Evolutionary conservation across 345 rosid species (phyloP), one percentile per base, ranked within the genome.

Genomic region (Dipteronia sinensis): DNA sequence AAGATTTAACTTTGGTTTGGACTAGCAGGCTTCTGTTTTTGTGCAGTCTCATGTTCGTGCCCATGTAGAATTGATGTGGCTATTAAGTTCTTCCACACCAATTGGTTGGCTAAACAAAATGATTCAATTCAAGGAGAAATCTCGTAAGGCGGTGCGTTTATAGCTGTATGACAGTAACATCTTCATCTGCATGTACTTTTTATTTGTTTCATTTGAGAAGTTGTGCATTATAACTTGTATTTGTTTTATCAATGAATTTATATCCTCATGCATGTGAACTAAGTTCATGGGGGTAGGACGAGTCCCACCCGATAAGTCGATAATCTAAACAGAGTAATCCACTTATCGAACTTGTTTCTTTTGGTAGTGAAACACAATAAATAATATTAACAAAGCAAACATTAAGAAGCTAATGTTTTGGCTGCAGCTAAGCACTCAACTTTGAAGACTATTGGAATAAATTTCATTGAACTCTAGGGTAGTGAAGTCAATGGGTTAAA

Each of bases 121-220:
- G 98, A 91, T 87, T 78, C 98, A 95, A 80, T 95, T 93, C 78
- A 95, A 93, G 88, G 97, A 95, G 90, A 95, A 95, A 89, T 92
- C 97, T 64, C 92, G 86, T 80, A 93, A 90, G 85, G 90, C 88
- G 89, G 98, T 92, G 76, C 12, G 88, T 88, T 75, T 76, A 58
- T 77, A 69, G 77, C 75, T 82, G 62, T 78, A 69, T 74, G 74
- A 51, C 29, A 59, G 70, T 82, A 25, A 49, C 67, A 56, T 77
- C 15, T 74, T 34, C 38, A 42, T 76, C 7, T n/a, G 23, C 13
- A 4, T 46, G 46, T 44, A 10, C 20, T 20, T 47, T 68, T 27
- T 65, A 20, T 67, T n/a, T 20, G 58, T 58, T 46, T 58, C 15
- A 7, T 63, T 73, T 66, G 17, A 13, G 25, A 58, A 23, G 3